phyloP scores from a whole-genome alignment of 257 asterid genomes.

The Scutellaria baicalensis region DNA sequence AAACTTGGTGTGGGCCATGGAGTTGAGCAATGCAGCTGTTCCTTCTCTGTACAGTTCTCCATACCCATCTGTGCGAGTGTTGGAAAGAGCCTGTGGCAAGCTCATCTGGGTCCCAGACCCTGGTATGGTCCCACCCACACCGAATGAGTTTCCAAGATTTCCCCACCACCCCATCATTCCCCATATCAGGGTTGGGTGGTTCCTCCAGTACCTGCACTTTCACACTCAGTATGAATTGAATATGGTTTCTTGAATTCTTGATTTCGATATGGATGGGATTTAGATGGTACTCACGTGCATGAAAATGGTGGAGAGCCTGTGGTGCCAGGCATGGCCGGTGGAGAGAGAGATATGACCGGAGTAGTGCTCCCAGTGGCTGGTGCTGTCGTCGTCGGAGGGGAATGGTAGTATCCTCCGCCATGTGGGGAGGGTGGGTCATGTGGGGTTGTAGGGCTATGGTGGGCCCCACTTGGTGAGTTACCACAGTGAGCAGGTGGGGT shows the following conservation, averaged over 20 bases:
- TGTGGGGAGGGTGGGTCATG: slow-evolving; percentile 1
- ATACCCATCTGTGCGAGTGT: slow-evolving; percentile 49
- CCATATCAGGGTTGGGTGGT: slow-evolving; percentile 46
- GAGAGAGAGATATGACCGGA: background rate
- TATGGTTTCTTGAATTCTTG: too few species aligned
- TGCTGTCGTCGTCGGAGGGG: slow-evolving; percentile 39
- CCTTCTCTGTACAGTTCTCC: slow-evolving; percentile 89
- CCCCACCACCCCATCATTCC: slow-evolving; percentile 52
- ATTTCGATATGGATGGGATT: background rate
- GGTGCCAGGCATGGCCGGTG: slow-evolving; percentile 32
- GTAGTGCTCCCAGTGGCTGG: background rate
- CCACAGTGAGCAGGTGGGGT: slow-evolving; percentile 62
- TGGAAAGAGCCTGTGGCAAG: slow-evolving; percentile 59
- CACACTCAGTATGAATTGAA: too few species aligned
- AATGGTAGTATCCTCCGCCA: slow-evolving; percentile 22
- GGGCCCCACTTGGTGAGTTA: slow-evolving; percentile 53
- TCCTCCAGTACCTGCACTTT: slow-evolving; percentile 49
- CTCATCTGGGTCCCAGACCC: slow-evolving; percentile 42
- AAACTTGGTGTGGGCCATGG: slow-evolving; percentile 46
- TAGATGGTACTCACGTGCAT: slow-evolving; percentile 65
- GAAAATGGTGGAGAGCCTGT: slow-evolving; percentile 65
- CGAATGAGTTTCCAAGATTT: slow-evolving; percentile 39
- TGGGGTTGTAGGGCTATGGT: slow-evolving; percentile 13
- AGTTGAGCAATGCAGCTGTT: slow-evolving; percentile 77
- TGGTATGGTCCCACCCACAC: slow-evolving; percentile 20